Conservation (phyloP, 2,329 filamentous ascomycete species). For the Hypoxylon sp. region DNA sequence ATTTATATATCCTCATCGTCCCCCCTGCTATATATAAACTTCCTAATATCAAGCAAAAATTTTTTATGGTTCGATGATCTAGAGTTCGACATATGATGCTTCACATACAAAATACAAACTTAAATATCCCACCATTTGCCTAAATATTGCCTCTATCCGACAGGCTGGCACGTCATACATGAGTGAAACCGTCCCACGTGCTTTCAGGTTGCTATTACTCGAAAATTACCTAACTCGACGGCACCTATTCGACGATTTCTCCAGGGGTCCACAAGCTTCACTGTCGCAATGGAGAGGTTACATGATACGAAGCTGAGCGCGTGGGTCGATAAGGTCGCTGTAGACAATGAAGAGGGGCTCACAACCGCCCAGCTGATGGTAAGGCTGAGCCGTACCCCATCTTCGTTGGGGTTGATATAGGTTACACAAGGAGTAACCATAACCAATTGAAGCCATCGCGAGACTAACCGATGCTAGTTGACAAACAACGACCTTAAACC, state of each 20-base stretch:
- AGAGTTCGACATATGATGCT: constrained; percentile 35
- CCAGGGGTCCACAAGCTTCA: constrained; percentile 10
- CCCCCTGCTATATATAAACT: constrained; percentile 7
- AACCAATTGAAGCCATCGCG: constrained; percentile 15
- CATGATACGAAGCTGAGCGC: constrained; percentile 58
- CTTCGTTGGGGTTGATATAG: background rate
- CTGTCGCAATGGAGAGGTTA: constrained; percentile 53
- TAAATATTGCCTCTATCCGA: constrained; percentile 11
- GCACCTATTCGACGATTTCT: constrained; percentile 4
- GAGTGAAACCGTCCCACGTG: constrained; percentile 21
- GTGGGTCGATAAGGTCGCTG: constrained; percentile 74
- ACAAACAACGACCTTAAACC: constrained; percentile 86
- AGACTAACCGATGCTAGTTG: constrained; percentile 64
- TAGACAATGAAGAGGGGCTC: constrained; percentile 82
- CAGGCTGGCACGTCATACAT: constrained; percentile 31
- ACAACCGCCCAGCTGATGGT: constrained; percentile 85
- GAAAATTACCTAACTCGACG: constrained; percentile 37
- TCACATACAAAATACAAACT: constrained; percentile 23
- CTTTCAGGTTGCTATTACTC: constrained; percentile 34
- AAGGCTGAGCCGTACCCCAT: constrained; percentile 47
- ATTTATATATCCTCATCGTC: constrained; percentile 14
- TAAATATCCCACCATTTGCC: constrained; percentile 18
- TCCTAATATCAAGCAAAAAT: constrained; percentile 3
- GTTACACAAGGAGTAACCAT: background rate
- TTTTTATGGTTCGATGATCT: constrained; percentile 24